phyloP scores from a whole-genome alignment of 768 basidiomycete species.

The Steccherinum ochraceum region DNA sequence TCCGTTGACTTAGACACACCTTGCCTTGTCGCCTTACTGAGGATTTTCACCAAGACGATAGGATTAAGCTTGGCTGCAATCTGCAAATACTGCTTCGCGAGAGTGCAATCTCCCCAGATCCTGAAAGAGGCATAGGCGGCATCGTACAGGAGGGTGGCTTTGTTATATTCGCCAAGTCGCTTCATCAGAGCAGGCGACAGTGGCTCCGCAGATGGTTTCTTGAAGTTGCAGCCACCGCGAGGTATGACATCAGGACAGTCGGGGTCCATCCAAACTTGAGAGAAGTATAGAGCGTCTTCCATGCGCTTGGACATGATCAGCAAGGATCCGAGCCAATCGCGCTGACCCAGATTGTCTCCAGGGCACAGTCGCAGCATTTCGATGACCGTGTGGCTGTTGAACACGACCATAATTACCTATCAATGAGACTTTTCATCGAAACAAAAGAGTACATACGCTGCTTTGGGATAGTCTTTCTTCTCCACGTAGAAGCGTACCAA shows the following conservation, averaged over 20 bases:
- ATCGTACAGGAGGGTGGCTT: conserved; percentile 23
- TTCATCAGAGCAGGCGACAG: conserved; percentile 2
- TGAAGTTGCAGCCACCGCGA: conserved; percentile 15
- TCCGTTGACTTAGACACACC: conserved; percentile 28
- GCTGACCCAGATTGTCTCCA: conserved; percentile 33
- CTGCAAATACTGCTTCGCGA: conserved; percentile 33
- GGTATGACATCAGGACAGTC: conserved; percentile 5
- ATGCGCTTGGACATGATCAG: conserved; percentile 29
- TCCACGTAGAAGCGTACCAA: conserved; percentile 30
- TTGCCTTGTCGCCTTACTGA: conserved; percentile 30
- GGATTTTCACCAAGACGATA: conserved; percentile 31
- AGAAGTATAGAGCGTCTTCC: conserved; percentile 35
- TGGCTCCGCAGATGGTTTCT: conserved; percentile 8
- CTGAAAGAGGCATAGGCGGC: conserved; percentile 38
- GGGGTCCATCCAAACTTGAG: conserved; percentile 28
- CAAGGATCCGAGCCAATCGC: conserved; percentile 31
- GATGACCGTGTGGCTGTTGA: conserved; percentile 27
- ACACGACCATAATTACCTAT: no score
- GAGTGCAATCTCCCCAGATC: conserved; percentile 32
- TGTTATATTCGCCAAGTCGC: conserved; percentile 6
- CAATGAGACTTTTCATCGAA: no score
- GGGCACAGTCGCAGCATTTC: conserved; percentile 40
- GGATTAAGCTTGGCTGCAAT: conserved; percentile 30
- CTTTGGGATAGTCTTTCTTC: conserved; percentile 24
- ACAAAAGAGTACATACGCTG: conserved; percentile 31